A percentile compares a stretch with the other conserved stretches of the same genome.
These are phyloP conservation scores for Macroventuria anomochaeta DNA, from an alignment of 2,329 filamentous ascomycete species.

Conservation along the genomic window DNA sequence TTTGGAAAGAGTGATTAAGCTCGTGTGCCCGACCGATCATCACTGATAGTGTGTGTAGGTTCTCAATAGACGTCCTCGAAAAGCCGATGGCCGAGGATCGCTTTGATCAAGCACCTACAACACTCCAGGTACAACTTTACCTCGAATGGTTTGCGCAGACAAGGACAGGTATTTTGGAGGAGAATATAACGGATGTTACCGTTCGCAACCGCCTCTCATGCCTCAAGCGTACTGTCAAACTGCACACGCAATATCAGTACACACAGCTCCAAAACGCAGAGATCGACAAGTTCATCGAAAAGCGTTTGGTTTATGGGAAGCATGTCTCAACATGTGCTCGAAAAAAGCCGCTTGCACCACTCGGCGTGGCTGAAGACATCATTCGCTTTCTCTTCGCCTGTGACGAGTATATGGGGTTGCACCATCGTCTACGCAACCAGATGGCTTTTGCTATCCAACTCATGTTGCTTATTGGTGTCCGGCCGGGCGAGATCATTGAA, in stretches of 20 bases:
- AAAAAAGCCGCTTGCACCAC: constrained; percentile 11
- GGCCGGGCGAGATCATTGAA: constrained; percentile 5
- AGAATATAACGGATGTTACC: constrained; percentile 15
- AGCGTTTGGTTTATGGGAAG: background rate
- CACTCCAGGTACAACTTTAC: constrained; percentile 3
- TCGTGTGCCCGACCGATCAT: no score
- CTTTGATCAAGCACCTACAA: background rate
- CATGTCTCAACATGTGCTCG: constrained; percentile 8
- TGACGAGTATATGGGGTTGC: constrained; percentile 13
- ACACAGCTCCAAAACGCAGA: no score
- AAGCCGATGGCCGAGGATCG: background rate
- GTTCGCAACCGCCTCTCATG: constrained; percentile 3
- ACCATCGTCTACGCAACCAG: constrained; percentile 10
- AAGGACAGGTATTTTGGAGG: constrained; percentile 15
- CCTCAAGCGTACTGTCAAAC: constrained; percentile 17
- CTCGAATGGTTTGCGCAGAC: constrained; percentile 12
- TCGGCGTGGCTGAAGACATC: constrained; percentile 10
- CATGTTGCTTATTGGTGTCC: no score
- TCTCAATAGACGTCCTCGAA: background rate
- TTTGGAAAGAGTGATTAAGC: background rate
- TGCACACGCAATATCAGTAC: constrained; percentile 6
- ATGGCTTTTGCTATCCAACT: constrained; percentile 10
- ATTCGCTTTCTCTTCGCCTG: constrained; percentile 14
- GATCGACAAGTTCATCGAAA: background rate
- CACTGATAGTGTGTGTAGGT: background rate